Percentiles rank a stretch among this genome's conserved stretches.
These are phyloP conservation scores for Fusarium nelsonii DNA, from an alignment of 2,329 filamentous ascomycete species.

Conservation along the genomic window DNA sequence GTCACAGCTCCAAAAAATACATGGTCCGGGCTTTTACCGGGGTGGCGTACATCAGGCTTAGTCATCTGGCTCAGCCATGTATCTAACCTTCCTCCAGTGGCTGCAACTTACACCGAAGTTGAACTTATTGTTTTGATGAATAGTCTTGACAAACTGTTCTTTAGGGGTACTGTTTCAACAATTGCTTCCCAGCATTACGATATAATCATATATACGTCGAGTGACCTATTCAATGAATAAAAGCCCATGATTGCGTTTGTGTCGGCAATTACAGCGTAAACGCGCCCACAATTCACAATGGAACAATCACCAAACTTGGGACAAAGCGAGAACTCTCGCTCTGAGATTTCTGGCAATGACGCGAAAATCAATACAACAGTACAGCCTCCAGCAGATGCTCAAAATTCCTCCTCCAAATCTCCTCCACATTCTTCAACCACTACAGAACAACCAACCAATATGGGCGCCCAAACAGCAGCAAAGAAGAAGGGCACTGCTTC, in stretches of 20 bases:
- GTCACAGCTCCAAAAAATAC: slow-evolving; percentile 43
- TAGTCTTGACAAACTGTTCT: slow-evolving; percentile 17
- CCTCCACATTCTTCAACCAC: slow-evolving; percentile 49
- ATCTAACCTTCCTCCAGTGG: slow-evolving; percentile 15
- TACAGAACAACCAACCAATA: slow-evolving; percentile 50
- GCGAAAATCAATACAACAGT: slow-evolving; percentile 45
- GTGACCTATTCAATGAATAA: slow-evolving; percentile 26
- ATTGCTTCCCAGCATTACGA: neutral
- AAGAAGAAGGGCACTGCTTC: slow-evolving; percentile 60
- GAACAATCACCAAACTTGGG: slow-evolving; percentile 45
- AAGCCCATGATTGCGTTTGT: slow-evolving; percentile 5
- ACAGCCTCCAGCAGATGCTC: slow-evolving; percentile 34
- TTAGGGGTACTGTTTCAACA: neutral
- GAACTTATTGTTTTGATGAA: neutral
- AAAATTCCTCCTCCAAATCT: slow-evolving; percentile 46
- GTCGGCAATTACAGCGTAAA: slow-evolving; percentile 6
- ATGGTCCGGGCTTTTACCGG: slow-evolving; percentile 47
- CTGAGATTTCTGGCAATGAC: slow-evolving; percentile 46
- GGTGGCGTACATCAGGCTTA: slow-evolving; percentile 30
- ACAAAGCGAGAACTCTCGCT: slow-evolving; percentile 47
- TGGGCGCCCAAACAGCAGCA: slow-evolving; percentile 37
- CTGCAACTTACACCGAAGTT: slow-evolving; percentile 28
- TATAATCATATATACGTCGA: slow-evolving; percentile 33
- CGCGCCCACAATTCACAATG: slow-evolving; percentile 42
- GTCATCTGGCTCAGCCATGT: slow-evolving; percentile 37